Evolutionary conservation across 345 rosid genomes (phyloP).

Genomic region (Syzygium aqueum): DNA sequence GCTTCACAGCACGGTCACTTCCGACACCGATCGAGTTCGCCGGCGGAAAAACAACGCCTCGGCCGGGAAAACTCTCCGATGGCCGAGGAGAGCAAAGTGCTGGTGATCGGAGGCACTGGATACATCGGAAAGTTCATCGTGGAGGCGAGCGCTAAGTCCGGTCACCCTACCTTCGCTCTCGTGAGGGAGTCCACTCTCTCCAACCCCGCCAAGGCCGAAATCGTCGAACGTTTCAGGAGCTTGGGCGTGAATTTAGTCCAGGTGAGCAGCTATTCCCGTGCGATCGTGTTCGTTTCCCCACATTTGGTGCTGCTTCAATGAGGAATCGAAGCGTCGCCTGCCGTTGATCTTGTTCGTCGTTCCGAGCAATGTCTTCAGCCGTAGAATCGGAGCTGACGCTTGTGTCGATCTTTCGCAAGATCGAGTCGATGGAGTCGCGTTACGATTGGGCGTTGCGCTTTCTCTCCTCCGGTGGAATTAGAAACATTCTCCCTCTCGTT

Average conservation of each 20-base stretch:
- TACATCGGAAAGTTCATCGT: slow-evolving; percentile 12
- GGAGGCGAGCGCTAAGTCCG: not conserved
- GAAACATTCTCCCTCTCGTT: not conserved
- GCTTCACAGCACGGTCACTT: too few relatives aligned
- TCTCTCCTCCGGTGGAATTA: not conserved
- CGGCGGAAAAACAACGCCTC: not conserved
- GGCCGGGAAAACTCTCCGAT: not conserved
- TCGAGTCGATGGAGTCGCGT: not conserved
- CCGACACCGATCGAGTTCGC: not conserved
- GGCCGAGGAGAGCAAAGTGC: not conserved
- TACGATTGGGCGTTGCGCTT: not conserved
- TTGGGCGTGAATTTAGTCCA: not conserved
- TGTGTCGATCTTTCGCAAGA: not conserved
- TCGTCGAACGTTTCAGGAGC: not conserved
- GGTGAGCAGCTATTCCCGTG: not conserved
- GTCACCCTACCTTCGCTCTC: slow-evolving; percentile 7
- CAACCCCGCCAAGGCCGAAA: not conserved
- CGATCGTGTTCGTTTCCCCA: not conserved
- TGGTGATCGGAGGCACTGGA: slow-evolving; percentile 8
- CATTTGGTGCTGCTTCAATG: not conserved
- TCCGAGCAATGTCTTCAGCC: not conserved
- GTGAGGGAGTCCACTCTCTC: slow-evolving; percentile 3
- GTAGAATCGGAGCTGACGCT: not conserved
- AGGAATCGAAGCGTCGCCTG: not conserved
- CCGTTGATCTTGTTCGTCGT: not conserved